Percentiles rank a stretch among this genome's conserved stretches.
phyloP scores from a whole-genome alignment of 441 rosid genomes.

The Jatropha multifida region DNA sequence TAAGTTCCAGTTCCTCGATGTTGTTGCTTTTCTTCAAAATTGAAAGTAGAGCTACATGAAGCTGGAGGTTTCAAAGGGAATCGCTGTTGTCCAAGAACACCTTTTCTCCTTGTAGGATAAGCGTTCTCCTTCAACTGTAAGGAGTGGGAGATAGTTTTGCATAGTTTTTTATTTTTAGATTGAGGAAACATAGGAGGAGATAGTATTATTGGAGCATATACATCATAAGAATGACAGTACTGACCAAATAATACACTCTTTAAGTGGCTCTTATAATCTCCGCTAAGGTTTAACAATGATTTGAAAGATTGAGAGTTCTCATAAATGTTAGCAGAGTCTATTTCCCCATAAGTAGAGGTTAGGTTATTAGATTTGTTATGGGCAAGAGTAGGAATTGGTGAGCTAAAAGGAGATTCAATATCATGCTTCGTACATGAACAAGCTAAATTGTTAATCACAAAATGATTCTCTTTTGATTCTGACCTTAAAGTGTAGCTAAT shows the following conservation, averaged over 20 bases:
- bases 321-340: background rate
- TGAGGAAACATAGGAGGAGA: background rate
- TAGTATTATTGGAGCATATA: slow-evolving; percentile 10
- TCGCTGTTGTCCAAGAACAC: slow-evolving; percentile 14
- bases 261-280: slow-evolving; percentile 26
- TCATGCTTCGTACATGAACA: slow-evolving; percentile 19
- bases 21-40: slow-evolving; percentile 23
- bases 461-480: slow-evolving; percentile 19
- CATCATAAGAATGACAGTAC: slow-evolving; percentile 15
- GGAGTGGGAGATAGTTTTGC: slow-evolving; percentile 27
- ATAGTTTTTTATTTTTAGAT: slow-evolving; percentile 12
- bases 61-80: slow-evolving; percentile 3
- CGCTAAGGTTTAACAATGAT: slow-evolving; percentile 17
- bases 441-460: slow-evolving; percentile 8
- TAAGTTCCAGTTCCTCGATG: slow-evolving; percentile 41
- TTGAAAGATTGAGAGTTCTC: background rate
- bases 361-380: slow-evolving; percentile 13
- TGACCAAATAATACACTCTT: slow-evolving; percentile 26
- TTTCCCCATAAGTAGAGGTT: slow-evolving; percentile 14
- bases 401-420: background rate
- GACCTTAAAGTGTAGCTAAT: slow-evolving; percentile 1
- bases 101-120: slow-evolving; percentile 20
- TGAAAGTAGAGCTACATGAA: slow-evolving; percentile 5
- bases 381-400: slow-evolving; percentile 11
- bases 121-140: slow-evolving; percentile 21